These are phyloP conservation scores for Oryza meridionalis DNA, from an alignment of 176 grass and related monocot genomes.

Conservation along the genomic window DNA sequence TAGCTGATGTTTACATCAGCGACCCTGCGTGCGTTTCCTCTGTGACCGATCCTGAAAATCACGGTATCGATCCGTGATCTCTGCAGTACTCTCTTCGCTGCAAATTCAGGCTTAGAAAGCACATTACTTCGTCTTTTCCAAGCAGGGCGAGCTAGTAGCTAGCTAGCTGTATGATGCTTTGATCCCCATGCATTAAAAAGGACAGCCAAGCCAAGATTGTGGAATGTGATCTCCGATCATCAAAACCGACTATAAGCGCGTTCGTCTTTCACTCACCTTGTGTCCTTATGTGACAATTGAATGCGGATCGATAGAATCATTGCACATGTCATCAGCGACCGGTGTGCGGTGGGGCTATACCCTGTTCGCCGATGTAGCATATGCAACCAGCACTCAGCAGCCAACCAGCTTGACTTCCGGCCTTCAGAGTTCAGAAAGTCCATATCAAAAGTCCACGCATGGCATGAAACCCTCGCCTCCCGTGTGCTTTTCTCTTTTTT, in stretches of 20 bases:
- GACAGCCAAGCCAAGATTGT: neutral
- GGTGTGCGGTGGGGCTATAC: neutral
- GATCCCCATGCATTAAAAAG: neutral
- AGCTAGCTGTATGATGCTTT: neutral
- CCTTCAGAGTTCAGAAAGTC: neutral
- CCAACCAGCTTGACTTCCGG: neutral
- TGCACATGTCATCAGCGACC: neutral
- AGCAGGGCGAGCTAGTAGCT: neutral
- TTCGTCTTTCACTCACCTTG: neutral
- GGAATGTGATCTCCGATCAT: neutral
- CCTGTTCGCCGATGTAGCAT: neutral
- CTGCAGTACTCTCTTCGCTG: neutral
- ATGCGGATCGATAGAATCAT: neutral
- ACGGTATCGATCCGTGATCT: neutral
- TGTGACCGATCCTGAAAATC: too few species aligned
- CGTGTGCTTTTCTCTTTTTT: constrained; percentile 1
- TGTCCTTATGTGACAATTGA: neutral
- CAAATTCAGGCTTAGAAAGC: neutral
- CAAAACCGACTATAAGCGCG: neutral
- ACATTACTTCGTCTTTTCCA: neutral
- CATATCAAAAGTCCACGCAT: neutral
- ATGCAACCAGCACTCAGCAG: neutral
- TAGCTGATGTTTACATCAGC: constrained; percentile 4
- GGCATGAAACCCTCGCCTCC: neutral
- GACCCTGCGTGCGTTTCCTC: neutral